phyloP scores from a whole-genome alignment of 2,329 filamentous ascomycete species.

The Anthostomella pinea region DNA sequence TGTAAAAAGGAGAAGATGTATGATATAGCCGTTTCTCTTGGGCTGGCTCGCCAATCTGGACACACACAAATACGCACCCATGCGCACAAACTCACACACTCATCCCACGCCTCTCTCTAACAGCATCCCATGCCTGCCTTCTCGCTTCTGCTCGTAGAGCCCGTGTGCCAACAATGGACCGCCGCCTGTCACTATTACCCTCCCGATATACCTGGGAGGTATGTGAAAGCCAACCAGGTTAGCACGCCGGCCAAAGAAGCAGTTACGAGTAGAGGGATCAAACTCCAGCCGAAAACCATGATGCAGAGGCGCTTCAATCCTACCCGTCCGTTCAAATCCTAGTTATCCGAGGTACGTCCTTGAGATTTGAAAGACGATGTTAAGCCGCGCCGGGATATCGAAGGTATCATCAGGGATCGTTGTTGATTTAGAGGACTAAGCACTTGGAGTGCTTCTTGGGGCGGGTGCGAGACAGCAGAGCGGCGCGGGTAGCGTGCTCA shows the following conservation, averaged over 20 bases:
- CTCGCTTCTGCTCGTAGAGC: constrained; percentile 21
- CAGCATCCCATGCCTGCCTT: constrained; percentile 26
- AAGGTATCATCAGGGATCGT: constrained; percentile 30
- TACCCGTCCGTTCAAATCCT: constrained; percentile 29
- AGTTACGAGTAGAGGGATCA: constrained; percentile 31
- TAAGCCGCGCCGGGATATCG: constrained; percentile 30
- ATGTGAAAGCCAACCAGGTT: constrained; percentile 28
- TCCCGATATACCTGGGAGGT: constrained; percentile 27
- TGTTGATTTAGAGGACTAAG: constrained; percentile 70
- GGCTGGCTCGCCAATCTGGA: constrained; percentile 35
- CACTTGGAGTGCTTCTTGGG: constrained; percentile 68
- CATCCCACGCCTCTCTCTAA: constrained; percentile 23
- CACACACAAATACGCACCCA: constrained; percentile 35
- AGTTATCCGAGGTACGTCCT: constrained; percentile 28
- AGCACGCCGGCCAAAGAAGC: constrained; percentile 28
- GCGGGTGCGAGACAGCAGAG: constrained; percentile 71
- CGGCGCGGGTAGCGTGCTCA: constrained; percentile 93
- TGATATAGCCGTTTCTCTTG: constrained; percentile 43
- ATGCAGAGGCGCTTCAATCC: constrained; percentile 32
- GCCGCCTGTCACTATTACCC: constrained; percentile 29
- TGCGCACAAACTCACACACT: constrained; percentile 22
- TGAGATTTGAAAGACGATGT: constrained; percentile 28
- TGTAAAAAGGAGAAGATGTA: constrained; percentile 47
- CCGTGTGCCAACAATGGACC: constrained; percentile 25
- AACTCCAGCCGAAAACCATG: constrained; percentile 34